Evolutionary conservation across 495 filamentous ascomycete species (phyloP), one percentile per base, ranked within the genome.

Genomic region (Hypoxylon lenormandii): DNA sequence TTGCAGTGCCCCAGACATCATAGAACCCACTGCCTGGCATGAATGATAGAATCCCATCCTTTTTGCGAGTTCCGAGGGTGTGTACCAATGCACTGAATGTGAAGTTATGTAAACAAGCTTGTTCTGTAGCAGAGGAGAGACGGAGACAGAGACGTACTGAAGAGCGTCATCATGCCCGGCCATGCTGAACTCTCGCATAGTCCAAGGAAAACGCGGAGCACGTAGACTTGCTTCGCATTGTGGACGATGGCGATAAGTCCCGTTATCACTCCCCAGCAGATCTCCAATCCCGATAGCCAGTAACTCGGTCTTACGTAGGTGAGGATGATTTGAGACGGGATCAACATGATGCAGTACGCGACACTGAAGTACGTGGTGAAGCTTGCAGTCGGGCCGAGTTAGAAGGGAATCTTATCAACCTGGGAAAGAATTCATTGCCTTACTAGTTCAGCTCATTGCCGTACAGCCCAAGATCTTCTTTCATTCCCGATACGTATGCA

Each of bases 301-400:
- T 80, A 76, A 49, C 76, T 78, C 10, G 78, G 58, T 21, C 75
- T 50, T 58, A 80, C 78, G 47, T 79, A 76, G 0, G 83, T 72
- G 72, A 90, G 70, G 28, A 89, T 79, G 16, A 89, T 77, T 66
- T 89, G 86, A 26, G 76, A 79, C 12, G 81, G 81, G 36, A 83
- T 78, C 28, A 81, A 71, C 73, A 80, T 81, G 42, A 82, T 74
- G 28, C 81, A 77, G 45, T 81, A 82, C 2, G 78, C 80, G 26
- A 82, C 77, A 57, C 76, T 81, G 64, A 81, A 83, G 55, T 77
- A 81, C 5, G 85, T 85, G 37, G 84, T 85, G 78, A 88, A 85
- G 38, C 78, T 80, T 59, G 49, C 5, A 12, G 36, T 28, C 23
- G 22, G 16, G 5, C 6, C 30, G 11, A 28, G 50, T 48, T 19